A percentile compares a stretch with the other conserved stretches of the same genome.
These are phyloP conservation scores for Verticillium tricorpus DNA, from an alignment of 2,329 filamentous ascomycete genomes.

Conservation along the genomic window DNA sequence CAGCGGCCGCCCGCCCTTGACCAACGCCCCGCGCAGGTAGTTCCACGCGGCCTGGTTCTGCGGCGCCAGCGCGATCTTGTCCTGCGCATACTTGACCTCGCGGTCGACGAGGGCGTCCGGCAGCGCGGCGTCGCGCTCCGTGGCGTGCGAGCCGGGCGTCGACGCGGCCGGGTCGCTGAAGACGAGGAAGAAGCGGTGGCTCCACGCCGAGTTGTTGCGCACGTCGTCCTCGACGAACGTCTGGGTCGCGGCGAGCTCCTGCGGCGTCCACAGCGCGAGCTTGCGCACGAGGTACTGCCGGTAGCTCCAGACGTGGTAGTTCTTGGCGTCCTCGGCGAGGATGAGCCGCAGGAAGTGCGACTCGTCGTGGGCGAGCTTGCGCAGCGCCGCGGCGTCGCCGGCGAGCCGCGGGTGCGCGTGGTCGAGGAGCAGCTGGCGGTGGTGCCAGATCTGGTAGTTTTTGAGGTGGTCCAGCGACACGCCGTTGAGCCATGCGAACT, in stretches of 20 bases:
- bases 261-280: constrained; percentile 65
- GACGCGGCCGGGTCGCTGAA: constrained; percentile 59
- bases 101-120: constrained; percentile 62
- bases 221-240: constrained; percentile 73
- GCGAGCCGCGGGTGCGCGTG: constrained; percentile 55
- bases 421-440: constrained; percentile 62
- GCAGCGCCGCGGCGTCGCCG: constrained; percentile 48
- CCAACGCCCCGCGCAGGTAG: constrained; percentile 74
- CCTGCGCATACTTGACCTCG: constrained; percentile 71
- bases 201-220: constrained; percentile 96
- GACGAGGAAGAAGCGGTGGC: constrained; percentile 90
- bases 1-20: constrained; percentile 55
- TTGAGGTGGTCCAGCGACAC: constrained; percentile 83
- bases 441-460: constrained; percentile 98
- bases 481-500: constrained; percentile 81
- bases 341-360: constrained; percentile 72
- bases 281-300: constrained; percentile 66
- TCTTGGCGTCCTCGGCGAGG: constrained; percentile 84
- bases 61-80: constrained; percentile 71
- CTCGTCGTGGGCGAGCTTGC: constrained; percentile 61
- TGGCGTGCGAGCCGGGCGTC: constrained; percentile 43
- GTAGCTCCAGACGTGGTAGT: constrained; percentile 99
- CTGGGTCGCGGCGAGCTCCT: constrained; percentile 69
- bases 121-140: constrained; percentile 49
- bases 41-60: constrained; percentile 96